A percentile compares a stretch with the other conserved stretches of the same genome.
These are phyloP conservation scores for Metschnikowia lochheadii DNA, from an alignment of 805 yeast species.

Conservation along the genomic window DNA sequence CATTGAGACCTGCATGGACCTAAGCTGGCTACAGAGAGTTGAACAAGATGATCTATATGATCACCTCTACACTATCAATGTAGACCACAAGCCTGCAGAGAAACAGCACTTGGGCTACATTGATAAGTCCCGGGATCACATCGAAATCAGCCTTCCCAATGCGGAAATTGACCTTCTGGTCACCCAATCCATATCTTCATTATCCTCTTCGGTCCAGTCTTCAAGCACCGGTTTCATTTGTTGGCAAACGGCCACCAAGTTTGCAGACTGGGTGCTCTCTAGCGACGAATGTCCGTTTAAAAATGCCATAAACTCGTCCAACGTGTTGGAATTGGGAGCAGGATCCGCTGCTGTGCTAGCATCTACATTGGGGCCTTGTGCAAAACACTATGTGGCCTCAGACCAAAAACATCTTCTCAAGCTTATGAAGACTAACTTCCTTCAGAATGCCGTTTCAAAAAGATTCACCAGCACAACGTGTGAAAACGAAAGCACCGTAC, in stretches of 20 bases:
- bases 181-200: slow-evolving; percentile 31
- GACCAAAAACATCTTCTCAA: slow-evolving; percentile 57
- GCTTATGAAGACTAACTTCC: slow-evolving; percentile 45
- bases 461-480: slow-evolving; percentile 11
- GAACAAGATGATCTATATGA: slow-evolving; percentile 21
- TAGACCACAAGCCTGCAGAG: slow-evolving; percentile 23
- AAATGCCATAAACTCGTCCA: slow-evolving; percentile 10
- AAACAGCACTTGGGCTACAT: slow-evolving; percentile 34
- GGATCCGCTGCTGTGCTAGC: slow-evolving; percentile 56
- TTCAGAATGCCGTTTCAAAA: slow-evolving; percentile 27
- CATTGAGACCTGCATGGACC: not conserved
- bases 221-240: slow-evolving; percentile 62
- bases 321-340: slow-evolving; percentile 56
- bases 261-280: slow-evolving; percentile 52
- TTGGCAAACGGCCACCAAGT: slow-evolving; percentile 50
- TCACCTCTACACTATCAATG: slow-evolving; percentile 32
- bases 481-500: not conserved
- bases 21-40: slow-evolving; percentile 1
- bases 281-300: slow-evolving; percentile 25
- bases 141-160: slow-evolving; percentile 21
- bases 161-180: slow-evolving; percentile 26
- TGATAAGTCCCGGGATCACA: slow-evolving; percentile 22
- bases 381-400: slow-evolving; percentile 45
- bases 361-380: slow-evolving; percentile 30
- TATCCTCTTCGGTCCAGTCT: slow-evolving; percentile 28